Base-by-base conservation (phyloP, 1,284 basidiomycete genomes). In the Kwoniella shivajii region DNA sequence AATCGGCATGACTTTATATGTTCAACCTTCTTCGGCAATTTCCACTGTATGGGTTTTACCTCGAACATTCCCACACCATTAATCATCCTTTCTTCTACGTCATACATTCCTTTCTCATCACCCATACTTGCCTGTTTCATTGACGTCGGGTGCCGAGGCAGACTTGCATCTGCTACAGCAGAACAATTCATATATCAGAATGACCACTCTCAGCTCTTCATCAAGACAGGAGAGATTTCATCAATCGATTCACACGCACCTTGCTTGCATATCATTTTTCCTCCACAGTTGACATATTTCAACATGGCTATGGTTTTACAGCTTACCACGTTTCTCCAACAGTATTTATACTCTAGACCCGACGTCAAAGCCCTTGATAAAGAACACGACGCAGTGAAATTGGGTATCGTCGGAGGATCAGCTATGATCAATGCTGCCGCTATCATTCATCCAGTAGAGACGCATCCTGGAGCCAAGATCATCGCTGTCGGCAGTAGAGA, bases 301-400 rank as follows among this genome's bases (percentile, higher is more conserved):
- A 54, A 54, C 18, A 54, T 54, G 52, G 52, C 52, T 39, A 54
- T 54, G 52, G 45, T 54, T 31, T 45, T 54, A 39, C 52, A 54
- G 34, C 20, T 48, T 9, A 54, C 52, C 26, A 54, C 52, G 14
- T 54, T 54, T 26, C 22, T 54, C 13, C 52, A 54, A 37, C 52
- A 54, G 26, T 54, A 46, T 22, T 27, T 54, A 3, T 54, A 54
- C 37, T 47, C 44, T 30, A 16, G 52, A 39, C 52, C 52, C 7
- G 52, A 54, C 26, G 45, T 54, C 9, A 54, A 47, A 18, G 45
- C 52, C 13, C 22, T 54, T 18, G 29, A 29, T 18, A 54, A 48
- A 33, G 33, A 46, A n/a, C 13, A 24, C 9, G 45, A 54, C 27
- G 52, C 52, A 1, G 52, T 54, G 11, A 34, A 20, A 42, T 26